phyloP scores from a whole-genome alignment of 2,329 filamentous ascomycete genomes.

The Malbranchea cinnamomea region DNA sequence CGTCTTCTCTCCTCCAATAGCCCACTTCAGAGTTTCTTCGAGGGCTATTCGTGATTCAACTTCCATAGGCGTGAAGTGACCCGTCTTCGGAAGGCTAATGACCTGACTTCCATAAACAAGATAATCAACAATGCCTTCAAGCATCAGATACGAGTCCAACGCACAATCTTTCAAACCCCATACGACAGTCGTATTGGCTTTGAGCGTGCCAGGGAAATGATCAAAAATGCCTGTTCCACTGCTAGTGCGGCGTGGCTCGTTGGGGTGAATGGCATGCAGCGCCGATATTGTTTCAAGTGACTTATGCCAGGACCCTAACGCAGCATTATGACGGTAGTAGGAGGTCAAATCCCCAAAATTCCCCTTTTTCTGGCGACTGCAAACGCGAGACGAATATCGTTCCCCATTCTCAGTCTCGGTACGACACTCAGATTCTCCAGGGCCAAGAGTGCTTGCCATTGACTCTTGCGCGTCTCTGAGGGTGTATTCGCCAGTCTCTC shows the following conservation, averaged over 20 bases:
- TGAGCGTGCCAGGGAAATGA: constrained; percentile 32
- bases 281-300: constrained; percentile 34
- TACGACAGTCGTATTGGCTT: constrained; percentile 38
- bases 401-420: constrained; percentile 17
- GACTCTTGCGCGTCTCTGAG: constrained; percentile 27
- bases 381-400: constrained; percentile 28
- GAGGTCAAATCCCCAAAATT: constrained; percentile 38
- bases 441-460: constrained; percentile 38
- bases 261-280: constrained; percentile 28
- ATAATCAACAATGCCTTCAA: constrained; percentile 40
- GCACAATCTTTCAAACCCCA: constrained; percentile 40
- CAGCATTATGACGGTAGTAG: constrained; percentile 39
- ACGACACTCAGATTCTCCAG: constrained; percentile 31
- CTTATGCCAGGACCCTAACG: constrained; percentile 34
- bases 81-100: constrained; percentile 33
- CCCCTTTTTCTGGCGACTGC: constrained; percentile 22
- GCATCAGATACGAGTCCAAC: constrained; percentile 32
- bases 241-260: constrained; percentile 17
- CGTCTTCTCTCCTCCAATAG: constrained; percentile 21
- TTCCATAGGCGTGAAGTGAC: constrained; percentile 41
- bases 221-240: constrained; percentile 31
- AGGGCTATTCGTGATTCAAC: constrained; percentile 28
- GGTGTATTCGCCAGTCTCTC: constrained; percentile 20
- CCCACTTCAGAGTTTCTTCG: constrained; percentile 26
- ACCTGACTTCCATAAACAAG: constrained; percentile 36